Evolutionary conservation across 139 green algal species (phyloP).

Genomic region (Astrephomene gubernaculifera): DNA sequence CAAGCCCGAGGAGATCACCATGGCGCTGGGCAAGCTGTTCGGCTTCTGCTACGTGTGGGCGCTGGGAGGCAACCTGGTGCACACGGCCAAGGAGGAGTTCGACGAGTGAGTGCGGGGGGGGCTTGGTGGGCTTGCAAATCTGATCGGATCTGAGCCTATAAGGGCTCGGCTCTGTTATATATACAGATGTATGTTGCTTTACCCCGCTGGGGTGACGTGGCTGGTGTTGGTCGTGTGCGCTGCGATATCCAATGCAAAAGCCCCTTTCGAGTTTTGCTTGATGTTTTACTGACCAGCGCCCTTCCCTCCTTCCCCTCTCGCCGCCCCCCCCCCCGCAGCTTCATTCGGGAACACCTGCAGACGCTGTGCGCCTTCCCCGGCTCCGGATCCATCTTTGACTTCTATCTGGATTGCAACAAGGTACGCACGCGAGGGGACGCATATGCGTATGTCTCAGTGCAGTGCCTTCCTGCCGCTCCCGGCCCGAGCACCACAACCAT

Average conservation of each 20-base stretch:
- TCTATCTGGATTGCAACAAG: conserved; percentile 65
- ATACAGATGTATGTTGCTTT: too few relatives aligned
- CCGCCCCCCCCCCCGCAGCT: conserved; percentile 27
- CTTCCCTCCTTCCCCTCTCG: neutral
- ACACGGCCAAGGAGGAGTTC: conserved; percentile 66
- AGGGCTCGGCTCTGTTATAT: too few relatives aligned
- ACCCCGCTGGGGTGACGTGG: too few relatives aligned
- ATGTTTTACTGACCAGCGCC: too few relatives aligned
- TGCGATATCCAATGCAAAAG: too few relatives aligned
- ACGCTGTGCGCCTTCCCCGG: conserved; percentile 53
- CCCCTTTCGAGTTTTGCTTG: too few relatives aligned
- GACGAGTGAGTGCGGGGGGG: conserved; percentile 62
- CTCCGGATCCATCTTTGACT: conserved; percentile 80
- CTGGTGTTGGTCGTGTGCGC: too few relatives aligned
- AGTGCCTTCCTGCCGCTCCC: too few relatives aligned
- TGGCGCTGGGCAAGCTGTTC: conserved; percentile 70
- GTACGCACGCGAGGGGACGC: neutral
- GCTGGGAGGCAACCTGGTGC: conserved; percentile 75
- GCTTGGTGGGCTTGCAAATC: too few relatives aligned
- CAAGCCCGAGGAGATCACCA: conserved; percentile 40
- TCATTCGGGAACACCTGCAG: conserved; percentile 65
- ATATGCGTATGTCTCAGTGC: too few relatives aligned
- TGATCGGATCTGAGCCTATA: too few relatives aligned
- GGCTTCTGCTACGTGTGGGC: conserved; percentile 79
- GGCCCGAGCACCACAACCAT: too few relatives aligned